Evolutionary conservation across 176 grass and related monocot species (phyloP).

Genomic region (Echinochloa phyllopogon): DNA sequence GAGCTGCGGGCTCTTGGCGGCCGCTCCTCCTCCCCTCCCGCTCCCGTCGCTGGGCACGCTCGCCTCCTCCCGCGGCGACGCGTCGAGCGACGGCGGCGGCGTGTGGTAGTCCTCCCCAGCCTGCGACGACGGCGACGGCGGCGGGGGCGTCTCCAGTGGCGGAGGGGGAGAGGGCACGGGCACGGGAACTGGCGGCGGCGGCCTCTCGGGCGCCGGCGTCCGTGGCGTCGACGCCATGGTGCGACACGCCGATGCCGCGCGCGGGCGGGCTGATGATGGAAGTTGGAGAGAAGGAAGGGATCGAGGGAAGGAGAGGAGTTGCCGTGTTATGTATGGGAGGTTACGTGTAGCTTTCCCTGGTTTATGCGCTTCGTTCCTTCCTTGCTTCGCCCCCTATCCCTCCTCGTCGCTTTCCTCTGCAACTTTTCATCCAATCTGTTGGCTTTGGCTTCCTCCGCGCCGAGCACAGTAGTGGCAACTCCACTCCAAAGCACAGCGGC

Average conservation of each 20-base stretch:
- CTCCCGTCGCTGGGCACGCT: not conserved
- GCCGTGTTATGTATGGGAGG: constrained; percentile 41
- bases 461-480: not conserved
- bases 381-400: not conserved
- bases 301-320: not conserved
- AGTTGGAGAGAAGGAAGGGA: not conserved
- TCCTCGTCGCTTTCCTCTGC: not conserved
- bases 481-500: not conserved
- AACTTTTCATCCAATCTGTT: not conserved
- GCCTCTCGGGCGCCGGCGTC: constrained; percentile 44
- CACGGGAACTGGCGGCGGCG: constrained; percentile 44
- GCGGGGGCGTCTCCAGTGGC: constrained; percentile 19
- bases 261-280: not conserved
- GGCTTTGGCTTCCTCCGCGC: not conserved
- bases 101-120: constrained; percentile 50
- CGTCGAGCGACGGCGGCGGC: constrained; percentile 45
- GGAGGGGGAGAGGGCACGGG: not conserved
- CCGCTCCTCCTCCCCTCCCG: not conserved
- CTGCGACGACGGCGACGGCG: constrained; percentile 34
- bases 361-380: constrained; percentile 26
- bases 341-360: constrained; percentile 43
- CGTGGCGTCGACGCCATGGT: constrained; percentile 45
- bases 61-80: not conserved
- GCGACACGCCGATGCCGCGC: not conserved
- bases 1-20: constrained; percentile 49